Evolutionary conservation across 371 early-diverging fungal species (phyloP), one percentile per base, ranked within the genome.

Genomic region (Smittium culicis): DNA sequence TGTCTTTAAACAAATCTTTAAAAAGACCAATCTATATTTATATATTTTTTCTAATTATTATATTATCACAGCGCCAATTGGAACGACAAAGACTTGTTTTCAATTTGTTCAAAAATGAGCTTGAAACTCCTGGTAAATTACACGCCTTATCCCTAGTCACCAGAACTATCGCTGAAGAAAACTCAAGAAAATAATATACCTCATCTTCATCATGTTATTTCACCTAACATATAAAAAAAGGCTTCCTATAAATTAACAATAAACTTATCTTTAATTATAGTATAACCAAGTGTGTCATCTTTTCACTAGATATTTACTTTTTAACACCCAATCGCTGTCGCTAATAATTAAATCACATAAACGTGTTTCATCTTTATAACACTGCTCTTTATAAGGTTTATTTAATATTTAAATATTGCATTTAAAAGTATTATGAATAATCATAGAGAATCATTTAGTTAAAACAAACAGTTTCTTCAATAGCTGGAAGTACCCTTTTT

Each of bases 51-150:
- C 55, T 24, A 55, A 55, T n/a, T n/a, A n/a, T n/a, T n/a, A n/a
- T n/a, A n/a, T 27, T 24, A 55, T 55, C 68, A 1, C 34, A 56
- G 79, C 70, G 75, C 16, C 69, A 82, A 35, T 81, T 88, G 79
- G 84, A 86, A 72, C 80, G 89, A 14, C 90, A 89, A 66, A 82
- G 88, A 29, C 68, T 77, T 31, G 77, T 89, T 34, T 88, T 88
- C 67, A 69, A 73, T 17, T 66, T 87, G 1, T 67, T 89, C 34
- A 67, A 62, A 31, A 59, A 68, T 0, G 70, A 75, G 29, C 63
- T 75, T 66, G 33, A 69, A 1, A 68, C 33, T 35, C 68, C 63
- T 30, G 77, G 74, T 58, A 76, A 70, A 1, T 70, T 76, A 8
- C 76, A 76, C 34, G 76, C 76, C n/a, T 35, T 76, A 56, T 54